phyloP scores from a whole-genome alignment of 2,329 filamentous ascomycete genomes.

The Talaromyces marneffei region DNA sequence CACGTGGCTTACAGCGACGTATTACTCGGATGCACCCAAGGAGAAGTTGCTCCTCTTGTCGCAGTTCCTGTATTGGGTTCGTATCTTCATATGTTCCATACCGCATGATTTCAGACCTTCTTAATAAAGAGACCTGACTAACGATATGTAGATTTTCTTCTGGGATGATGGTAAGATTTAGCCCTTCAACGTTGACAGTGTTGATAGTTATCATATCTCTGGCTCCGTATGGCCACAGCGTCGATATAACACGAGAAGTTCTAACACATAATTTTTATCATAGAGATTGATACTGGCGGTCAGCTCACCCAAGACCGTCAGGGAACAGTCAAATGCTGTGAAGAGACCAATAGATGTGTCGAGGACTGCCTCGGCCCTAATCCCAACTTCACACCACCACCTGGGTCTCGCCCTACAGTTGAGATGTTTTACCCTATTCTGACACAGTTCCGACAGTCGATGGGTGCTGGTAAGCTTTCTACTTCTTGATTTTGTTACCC shows the following conservation, averaged over 20 bases:
- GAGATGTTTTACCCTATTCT: constrained; percentile 2
- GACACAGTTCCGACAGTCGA: background rate
- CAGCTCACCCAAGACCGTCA: background rate
- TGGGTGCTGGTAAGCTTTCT: background rate
- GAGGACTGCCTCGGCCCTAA: background rate
- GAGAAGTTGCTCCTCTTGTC: constrained; percentile 3
- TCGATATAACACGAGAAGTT: background rate
- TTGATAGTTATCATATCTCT: background rate
- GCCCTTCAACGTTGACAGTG: background rate
- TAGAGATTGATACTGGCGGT: background rate
- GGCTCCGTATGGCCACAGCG: background rate
- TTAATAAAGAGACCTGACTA: background rate
- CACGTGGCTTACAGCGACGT: background rate
- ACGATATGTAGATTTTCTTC: background rate
- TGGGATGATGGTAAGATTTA: background rate
- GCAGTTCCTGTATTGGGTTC: background rate
- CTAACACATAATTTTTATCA: background rate
- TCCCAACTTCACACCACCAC: constrained; percentile 1
- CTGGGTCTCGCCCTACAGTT: background rate
- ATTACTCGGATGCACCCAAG: constrained; percentile 2
- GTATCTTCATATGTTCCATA: background rate
- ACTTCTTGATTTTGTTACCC: background rate
- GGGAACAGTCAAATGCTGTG: background rate
- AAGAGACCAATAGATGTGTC: constrained; percentile 2
- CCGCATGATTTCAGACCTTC: background rate